phyloP scores from a whole-genome alignment of 345 rosid genomes.

The Crucihimalaya himalaica region DNA sequence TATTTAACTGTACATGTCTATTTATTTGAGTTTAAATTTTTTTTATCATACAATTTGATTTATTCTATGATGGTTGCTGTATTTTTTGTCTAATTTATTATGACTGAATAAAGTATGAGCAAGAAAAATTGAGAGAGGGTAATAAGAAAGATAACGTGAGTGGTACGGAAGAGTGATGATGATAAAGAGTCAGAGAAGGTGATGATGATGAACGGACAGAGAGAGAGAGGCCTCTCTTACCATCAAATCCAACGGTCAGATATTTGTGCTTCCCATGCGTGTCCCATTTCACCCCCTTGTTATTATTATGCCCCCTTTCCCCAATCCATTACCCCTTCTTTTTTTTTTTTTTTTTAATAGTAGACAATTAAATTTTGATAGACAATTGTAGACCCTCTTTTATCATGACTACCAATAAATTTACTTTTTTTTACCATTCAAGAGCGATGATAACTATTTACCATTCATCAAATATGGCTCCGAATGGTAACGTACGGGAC shows the following conservation, averaged over 20 bases:
- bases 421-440: background rate
- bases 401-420: background rate
- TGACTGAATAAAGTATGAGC: too few relatives aligned
- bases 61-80: too few relatives aligned
- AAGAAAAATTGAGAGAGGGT: background rate
- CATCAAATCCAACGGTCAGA: slow-evolving; percentile 42
- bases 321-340: background rate
- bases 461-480: too few relatives aligned
- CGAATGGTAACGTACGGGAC: too few relatives aligned
- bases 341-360: too few relatives aligned
- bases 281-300: slow-evolving; percentile 18
- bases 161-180: slow-evolving; percentile 41
- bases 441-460: too few relatives aligned
- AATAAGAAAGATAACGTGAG: slow-evolving; percentile 14
- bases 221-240: slow-evolving; percentile 32
- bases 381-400: background rate
- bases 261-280: slow-evolving; percentile 43
- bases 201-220: slow-evolving; percentile 43
- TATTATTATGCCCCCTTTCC: slow-evolving; percentile 25
- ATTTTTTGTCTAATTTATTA: too few relatives aligned
- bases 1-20: too few relatives aligned
- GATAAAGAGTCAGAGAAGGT: slow-evolving; percentile 36
- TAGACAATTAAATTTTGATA: background rate
- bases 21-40: too few relatives aligned
- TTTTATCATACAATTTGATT: too few relatives aligned